phyloP scores from a whole-genome alignment of 805 yeast genomes.

The Schwanniomyces occidentalis region DNA sequence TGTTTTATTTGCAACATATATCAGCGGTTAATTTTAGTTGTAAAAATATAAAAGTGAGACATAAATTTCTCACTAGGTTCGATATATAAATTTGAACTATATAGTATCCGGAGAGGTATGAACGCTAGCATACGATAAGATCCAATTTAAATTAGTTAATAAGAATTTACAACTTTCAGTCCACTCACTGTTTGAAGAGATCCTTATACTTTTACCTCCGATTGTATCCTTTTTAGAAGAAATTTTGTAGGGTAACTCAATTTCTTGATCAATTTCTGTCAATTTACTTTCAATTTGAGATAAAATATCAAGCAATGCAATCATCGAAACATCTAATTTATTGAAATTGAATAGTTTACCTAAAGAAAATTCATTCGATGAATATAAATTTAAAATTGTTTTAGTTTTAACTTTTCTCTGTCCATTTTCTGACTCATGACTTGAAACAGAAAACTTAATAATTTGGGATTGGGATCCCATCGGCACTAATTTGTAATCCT shows the following conservation, averaged over 20 bases:
- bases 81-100: not conserved
- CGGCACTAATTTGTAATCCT: slow-evolving; percentile 68
- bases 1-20: slow-evolving; percentile 5
- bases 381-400: slow-evolving; percentile 55
- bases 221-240: slow-evolving; percentile 57
- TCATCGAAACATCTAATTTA: slow-evolving; percentile 78
- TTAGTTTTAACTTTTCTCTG: slow-evolving; percentile 21
- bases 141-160: slow-evolving; percentile 78
- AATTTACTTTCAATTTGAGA: slow-evolving; percentile 48
- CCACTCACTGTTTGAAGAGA: slow-evolving; percentile 81
- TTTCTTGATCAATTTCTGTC: slow-evolving; percentile 47
- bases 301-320: slow-evolving; percentile 67
- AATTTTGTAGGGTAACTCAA: slow-evolving; percentile 75
- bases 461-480: slow-evolving; percentile 83
- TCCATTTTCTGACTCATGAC: slow-evolving; percentile 1
- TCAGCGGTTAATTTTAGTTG: slow-evolving; percentile 5
- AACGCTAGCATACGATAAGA: slow-evolving; percentile 67
- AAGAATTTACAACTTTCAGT: slow-evolving; percentile 84
- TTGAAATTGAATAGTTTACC: slow-evolving; percentile 74
- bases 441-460: slow-evolving; percentile 48
- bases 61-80: not conserved
- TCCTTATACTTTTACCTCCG: slow-evolving; percentile 73
- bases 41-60: slow-evolving; percentile 1
- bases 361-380: slow-evolving; percentile 71
- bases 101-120: slow-evolving; percentile 18